Evolutionary conservation across 23 red algal genomes (phyloP), one percentile per base, ranked within the genome.

Genomic region (Agarophyton chilense): DNA sequence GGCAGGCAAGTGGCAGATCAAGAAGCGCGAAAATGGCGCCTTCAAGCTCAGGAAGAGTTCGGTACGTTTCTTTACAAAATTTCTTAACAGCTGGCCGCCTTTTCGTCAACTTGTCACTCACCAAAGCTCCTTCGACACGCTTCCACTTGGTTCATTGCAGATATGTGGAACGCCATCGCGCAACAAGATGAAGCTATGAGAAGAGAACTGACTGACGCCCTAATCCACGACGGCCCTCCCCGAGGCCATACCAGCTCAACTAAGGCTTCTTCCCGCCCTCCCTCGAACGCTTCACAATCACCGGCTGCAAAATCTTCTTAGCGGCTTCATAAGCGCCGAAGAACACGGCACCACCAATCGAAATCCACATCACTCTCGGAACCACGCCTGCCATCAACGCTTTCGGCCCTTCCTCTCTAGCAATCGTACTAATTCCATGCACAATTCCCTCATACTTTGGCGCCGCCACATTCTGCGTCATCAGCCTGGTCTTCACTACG

Each of bases 271-370:
- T 58, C 2, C 22, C 55, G 22, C 29, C 17, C 55, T 58, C 35
- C n/a, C 38, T 70, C 17, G 64, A 40, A 19, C 60, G 33, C 64
- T 46, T 88, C 28, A 49, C 83, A 72, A 88, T 70, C 26, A 57
- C 21, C 2, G 83, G 83, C 21, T 44, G 38, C 66, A 74, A 53
- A 18, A 46, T 67, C 41, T 88, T 88, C 71, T 88, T 88, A 21
- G 83, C 66, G 4, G 86, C 78, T 42, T 98, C 96, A 83, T 84
- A 98, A 29, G 88, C 90, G 34, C 93, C 96, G 64, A 98, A 98
- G 90, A 98, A 98, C 22, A 98, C 88, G 12, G 94, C 93, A n/a
- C 96, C 96, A 62, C 96, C 96, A 41, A 98, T 54, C 17, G 91
- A 91, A 65, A 98, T 98, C 96, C 96, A 98, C 35, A 98, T 60